Evolutionary conservation across 2,329 filamentous ascomycete species (phyloP).

Genomic region (Colletotrichum phormii): DNA sequence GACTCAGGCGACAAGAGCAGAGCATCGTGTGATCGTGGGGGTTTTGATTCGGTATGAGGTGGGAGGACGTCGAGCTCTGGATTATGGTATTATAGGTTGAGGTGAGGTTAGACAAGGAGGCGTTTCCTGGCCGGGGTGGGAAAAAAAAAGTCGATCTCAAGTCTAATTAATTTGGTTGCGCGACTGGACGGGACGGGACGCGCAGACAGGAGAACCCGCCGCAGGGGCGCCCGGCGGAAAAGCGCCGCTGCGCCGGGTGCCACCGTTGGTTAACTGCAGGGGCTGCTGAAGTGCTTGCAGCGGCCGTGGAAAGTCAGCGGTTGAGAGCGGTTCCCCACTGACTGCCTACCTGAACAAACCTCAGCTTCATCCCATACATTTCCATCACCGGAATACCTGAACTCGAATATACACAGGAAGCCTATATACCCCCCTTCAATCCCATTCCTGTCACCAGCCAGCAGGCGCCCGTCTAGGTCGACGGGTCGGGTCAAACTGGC

Average conservation of each 20-base stretch:
- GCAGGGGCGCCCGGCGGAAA: slow-evolving; percentile 1
- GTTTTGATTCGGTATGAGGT: neutral
- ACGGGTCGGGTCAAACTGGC: too few species aligned
- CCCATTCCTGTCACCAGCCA: too few species aligned
- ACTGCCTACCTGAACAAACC: too few species aligned
- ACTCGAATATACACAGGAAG: too few species aligned
- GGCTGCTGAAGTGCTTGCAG: neutral
- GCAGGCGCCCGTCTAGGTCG: too few species aligned
- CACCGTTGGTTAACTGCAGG: neutral
- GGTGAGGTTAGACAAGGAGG: neutral
- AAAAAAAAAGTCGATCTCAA: slow-evolving; percentile 10
- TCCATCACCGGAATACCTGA: too few species aligned
- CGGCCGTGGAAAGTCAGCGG: neutral
- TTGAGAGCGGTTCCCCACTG: too few species aligned
- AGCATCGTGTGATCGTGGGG: slow-evolving; percentile 50
- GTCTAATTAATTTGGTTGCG: slow-evolving; percentile 14
- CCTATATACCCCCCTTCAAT: too few species aligned
- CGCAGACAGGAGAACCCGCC: neutral
- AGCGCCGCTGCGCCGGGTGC: slow-evolving; percentile 22
- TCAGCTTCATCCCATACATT: neutral
- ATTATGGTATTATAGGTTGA: neutral
- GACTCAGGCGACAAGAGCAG: slow-evolving; percentile 59
- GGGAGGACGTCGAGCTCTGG: neutral
- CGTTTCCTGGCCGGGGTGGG: neutral
- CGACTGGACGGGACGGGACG: slow-evolving; percentile 22